phyloP scores from a whole-genome alignment of 345 rosid species.

The sweet orange (Citrus sinensis) region DNA sequence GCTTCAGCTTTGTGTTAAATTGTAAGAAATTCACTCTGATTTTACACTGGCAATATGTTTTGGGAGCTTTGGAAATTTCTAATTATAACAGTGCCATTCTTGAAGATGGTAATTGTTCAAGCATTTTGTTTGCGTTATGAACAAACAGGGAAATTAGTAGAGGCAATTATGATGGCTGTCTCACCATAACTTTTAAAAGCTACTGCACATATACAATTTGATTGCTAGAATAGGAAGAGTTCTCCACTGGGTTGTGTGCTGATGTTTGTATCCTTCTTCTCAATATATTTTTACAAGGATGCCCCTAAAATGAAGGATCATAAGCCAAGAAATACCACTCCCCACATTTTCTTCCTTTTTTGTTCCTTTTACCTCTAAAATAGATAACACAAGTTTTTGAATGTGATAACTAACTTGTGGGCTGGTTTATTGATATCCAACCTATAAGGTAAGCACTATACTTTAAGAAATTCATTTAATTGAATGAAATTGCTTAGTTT shows the following conservation, averaged over 20 bases:
- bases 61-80: not conserved
- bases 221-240: not conserved
- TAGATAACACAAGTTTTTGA: not conserved
- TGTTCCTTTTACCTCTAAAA: not conserved
- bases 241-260: not conserved
- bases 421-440: not conserved
- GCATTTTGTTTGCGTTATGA: not conserved
- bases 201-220: not conserved
- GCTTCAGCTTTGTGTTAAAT: not conserved
- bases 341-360: too few species aligned
- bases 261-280: not conserved
- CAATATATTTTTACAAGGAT: not conserved
- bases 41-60: not conserved
- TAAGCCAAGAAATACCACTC: too few species aligned
- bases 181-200: not conserved
- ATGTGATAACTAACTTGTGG: not conserved
- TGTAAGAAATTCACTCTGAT: not conserved
- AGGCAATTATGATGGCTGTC: not conserved
- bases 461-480: not conserved
- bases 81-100: not conserved
- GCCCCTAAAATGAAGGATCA: not conserved
- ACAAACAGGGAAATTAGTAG: not conserved
- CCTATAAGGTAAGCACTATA: not conserved
- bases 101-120: not conserved
- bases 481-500: not conserved